Conservation (phyloP, 306 rosid species). For the Cicer bijugum region DNA sequence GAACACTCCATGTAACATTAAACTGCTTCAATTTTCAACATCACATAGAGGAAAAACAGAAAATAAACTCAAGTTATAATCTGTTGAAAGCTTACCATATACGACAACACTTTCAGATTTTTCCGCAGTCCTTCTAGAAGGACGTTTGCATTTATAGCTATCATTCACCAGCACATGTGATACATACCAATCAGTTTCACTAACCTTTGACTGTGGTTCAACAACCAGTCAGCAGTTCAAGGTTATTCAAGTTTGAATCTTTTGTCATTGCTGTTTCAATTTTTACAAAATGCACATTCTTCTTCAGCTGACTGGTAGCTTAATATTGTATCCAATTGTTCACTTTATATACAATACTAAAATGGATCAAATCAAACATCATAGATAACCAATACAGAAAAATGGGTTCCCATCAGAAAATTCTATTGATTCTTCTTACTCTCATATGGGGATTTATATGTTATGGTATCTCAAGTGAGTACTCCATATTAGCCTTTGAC, state of each 20-base stretch:
- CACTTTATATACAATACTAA: constrained; percentile 46
- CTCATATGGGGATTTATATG: constrained; percentile 54
- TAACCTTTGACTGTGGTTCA: not conserved
- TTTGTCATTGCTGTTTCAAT: not conserved
- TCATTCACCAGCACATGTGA: not conserved
- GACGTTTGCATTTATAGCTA: too few species aligned
- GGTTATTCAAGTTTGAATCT: not conserved
- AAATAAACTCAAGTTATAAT: too few species aligned
- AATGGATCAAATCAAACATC: constrained; percentile 29
- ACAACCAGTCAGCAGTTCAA: not conserved
- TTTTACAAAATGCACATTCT: not conserved
- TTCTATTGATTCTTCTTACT: constrained; percentile 41
- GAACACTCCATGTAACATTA: not conserved
- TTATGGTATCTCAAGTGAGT: constrained; percentile 52
- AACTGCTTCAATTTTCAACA: not conserved
- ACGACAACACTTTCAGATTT: too few species aligned
- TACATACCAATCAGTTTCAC: not conserved
- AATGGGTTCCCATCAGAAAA: constrained; percentile 59
- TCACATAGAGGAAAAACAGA: too few species aligned
- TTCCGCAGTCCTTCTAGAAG: too few species aligned
- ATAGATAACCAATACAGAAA: constrained; percentile 31
- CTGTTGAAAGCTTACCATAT: too few species aligned
- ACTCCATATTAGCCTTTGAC: constrained; percentile 53
- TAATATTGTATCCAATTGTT: constrained; percentile 3
- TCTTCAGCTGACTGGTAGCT: constrained; percentile 63